Evolutionary conservation across 1,284 basidiomycete genomes (phyloP).

Genomic region (Papiliotrema nemorosa): DNA sequence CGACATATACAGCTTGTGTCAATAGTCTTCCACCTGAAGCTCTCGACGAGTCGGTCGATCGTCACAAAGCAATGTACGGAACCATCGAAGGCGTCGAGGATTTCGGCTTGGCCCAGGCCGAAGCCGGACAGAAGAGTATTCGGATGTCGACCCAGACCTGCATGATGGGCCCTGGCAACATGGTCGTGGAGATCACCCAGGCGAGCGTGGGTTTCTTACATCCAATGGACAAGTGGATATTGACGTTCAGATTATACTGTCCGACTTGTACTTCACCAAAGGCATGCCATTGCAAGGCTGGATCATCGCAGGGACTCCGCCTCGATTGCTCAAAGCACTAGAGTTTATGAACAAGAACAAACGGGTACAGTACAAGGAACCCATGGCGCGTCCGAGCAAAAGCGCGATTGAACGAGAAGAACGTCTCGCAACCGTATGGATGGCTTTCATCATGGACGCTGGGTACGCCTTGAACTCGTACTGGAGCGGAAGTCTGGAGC

Average conservation of each 20-base stretch:
- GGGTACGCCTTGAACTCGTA: slow-evolving; percentile 29
- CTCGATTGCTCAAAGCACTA: slow-evolving; percentile 32
- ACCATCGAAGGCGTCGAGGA: slow-evolving; percentile 36
- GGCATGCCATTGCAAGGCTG: slow-evolving; percentile 38
- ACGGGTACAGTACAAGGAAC: slow-evolving; percentile 26
- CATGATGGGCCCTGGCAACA: slow-evolving; percentile 27
- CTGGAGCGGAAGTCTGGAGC: slow-evolving; percentile 27
- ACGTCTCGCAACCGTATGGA: slow-evolving; percentile 36
- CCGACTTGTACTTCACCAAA: slow-evolving; percentile 29
- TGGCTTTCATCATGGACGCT: slow-evolving; percentile 33
- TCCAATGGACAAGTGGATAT: too few species aligned
- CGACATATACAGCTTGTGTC: slow-evolving; percentile 45
- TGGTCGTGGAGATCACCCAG: slow-evolving; percentile 35
- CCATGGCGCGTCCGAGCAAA: slow-evolving; percentile 20
- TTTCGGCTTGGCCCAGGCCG: slow-evolving; percentile 39
- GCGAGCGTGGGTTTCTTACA: slow-evolving; percentile 26
- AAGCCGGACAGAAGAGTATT: slow-evolving; percentile 27
- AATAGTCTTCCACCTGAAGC: slow-evolving; percentile 26
- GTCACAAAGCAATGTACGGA: slow-evolving; percentile 20
- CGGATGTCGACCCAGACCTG: slow-evolving; percentile 24
- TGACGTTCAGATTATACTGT: slow-evolving; percentile 28
- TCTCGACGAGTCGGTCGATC: slow-evolving; percentile 21
- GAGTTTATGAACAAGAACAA: slow-evolving; percentile 33
- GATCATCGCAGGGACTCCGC: slow-evolving; percentile 25
- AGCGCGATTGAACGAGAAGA: slow-evolving; percentile 34